A percentile compares a stretch with the other conserved stretches of the same genome.
These are phyloP conservation scores for Leccinum pachyderme DNA, from an alignment of 1,284 basidiomycete genomes.

Conservation along the genomic window DNA sequence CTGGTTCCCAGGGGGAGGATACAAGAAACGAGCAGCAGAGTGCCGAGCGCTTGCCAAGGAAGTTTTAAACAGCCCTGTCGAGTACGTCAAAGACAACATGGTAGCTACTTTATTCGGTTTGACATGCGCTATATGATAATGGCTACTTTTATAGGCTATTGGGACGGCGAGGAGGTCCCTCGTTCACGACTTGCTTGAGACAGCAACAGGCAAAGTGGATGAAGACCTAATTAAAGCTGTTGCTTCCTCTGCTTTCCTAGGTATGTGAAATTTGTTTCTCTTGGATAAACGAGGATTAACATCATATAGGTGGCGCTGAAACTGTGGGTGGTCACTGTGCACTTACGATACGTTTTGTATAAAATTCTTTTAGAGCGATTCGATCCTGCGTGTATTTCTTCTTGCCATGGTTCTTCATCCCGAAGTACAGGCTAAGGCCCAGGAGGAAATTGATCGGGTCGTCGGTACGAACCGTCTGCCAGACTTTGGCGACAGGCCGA, in stretches of 20 bases:
- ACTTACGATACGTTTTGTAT: neutral
- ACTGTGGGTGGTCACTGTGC: slow-evolving; percentile 18
- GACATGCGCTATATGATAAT: neutral
- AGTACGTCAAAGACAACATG: slow-evolving; percentile 33
- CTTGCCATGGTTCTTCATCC: slow-evolving; percentile 35
- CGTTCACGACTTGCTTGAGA: slow-evolving; percentile 20
- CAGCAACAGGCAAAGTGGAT: neutral
- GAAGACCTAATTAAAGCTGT: slow-evolving; percentile 23
- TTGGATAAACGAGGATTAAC: neutral
- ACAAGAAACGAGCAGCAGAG: slow-evolving; percentile 27
- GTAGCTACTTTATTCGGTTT: slow-evolving; percentile 17
- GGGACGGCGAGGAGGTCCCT: slow-evolving; percentile 25
- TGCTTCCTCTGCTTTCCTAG: slow-evolving; percentile 27
- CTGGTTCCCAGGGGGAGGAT: slow-evolving; percentile 38
- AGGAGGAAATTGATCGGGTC: slow-evolving; percentile 28
- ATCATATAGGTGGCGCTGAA: slow-evolving; percentile 27
- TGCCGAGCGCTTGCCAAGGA: slow-evolving; percentile 27
- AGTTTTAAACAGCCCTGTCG: slow-evolving; percentile 30
- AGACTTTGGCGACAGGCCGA: slow-evolving; percentile 24
- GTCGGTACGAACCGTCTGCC: slow-evolving; percentile 30
- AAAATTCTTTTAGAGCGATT: slow-evolving; percentile 15
- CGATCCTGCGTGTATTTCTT: slow-evolving; percentile 20
- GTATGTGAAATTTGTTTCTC: slow-evolving; percentile 7
- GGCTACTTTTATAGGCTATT: slow-evolving; percentile 8
- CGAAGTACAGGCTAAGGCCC: slow-evolving; percentile 25